These are phyloP conservation scores for Cladorrhinum samala DNA, from an alignment of 495 filamentous ascomycete genomes.

Conservation along the genomic window DNA sequence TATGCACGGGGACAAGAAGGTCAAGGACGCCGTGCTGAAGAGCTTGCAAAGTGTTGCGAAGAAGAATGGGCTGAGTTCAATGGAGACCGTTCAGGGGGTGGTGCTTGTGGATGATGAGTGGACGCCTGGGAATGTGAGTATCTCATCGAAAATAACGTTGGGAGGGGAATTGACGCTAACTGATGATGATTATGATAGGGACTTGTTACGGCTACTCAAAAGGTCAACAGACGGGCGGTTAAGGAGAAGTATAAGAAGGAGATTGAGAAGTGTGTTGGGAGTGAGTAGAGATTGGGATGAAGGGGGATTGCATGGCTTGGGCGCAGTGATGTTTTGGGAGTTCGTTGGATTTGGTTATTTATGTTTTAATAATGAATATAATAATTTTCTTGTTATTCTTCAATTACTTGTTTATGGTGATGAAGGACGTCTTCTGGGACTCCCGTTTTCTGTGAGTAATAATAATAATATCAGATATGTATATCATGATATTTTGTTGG, in stretches of 20 bases:
- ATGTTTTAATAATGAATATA: too few species aligned
- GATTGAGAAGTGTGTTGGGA: constrained; percentile 40
- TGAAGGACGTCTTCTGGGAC: too few species aligned
- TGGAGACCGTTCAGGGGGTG: constrained; percentile 56
- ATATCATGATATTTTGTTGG: too few species aligned
- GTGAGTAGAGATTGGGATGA: too few species aligned
- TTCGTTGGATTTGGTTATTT: too few species aligned
- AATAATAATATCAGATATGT: too few species aligned
- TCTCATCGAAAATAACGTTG: not conserved
- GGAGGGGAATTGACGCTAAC: constrained; percentile 18
- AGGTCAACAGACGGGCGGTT: constrained; percentile 52
- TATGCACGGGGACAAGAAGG: constrained; percentile 37
- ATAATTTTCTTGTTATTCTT: too few species aligned
- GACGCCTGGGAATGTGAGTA: constrained; percentile 57
- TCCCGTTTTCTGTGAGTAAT: too few species aligned
- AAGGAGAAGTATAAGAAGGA: constrained; percentile 50
- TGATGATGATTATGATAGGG: constrained; percentile 32
- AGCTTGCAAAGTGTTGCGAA: constrained; percentile 46
- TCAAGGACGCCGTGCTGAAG: constrained; percentile 47
- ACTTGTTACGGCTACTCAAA: constrained; percentile 56
- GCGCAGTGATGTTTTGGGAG: too few species aligned
- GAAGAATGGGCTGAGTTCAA: constrained; percentile 44
- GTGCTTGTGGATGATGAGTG: constrained; percentile 60
- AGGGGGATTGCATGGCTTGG: too few species aligned
- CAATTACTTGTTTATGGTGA: too few species aligned